Evolutionary conservation across 2,329 filamentous ascomycete genomes (phyloP), one percentile per base, ranked within the genome.

Genomic region (Diaporthe citriasiana): DNA sequence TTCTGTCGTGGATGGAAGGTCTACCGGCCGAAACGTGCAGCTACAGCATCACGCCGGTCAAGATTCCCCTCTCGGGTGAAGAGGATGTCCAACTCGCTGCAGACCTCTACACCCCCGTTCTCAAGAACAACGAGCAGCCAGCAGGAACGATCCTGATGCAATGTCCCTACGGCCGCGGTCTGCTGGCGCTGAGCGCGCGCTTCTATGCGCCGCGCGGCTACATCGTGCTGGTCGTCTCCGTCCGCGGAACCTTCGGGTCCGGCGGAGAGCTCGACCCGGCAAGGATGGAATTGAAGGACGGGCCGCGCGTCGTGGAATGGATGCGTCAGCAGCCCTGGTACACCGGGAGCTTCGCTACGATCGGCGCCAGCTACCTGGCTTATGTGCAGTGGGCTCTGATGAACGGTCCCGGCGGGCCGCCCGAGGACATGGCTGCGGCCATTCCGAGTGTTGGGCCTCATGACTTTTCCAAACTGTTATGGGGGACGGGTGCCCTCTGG

Each of bases 311-410:
- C 33, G 75, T 78, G 30, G 40, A 7, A 6, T 78, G 77, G 77
- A 78, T 77, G 77, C 75, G 77, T 19, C 47, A 47, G 22, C 77
- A 78, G 71, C 33, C 65, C 1, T 78, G 77, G 77, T 78, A 78
- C 63, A 75, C 77, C 0, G 77, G 77, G 30, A 68, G 47, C 25
- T 78, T 78, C 33, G 77, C 68, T n/a, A 78, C 76, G 1, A 15
- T 77, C 0, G 77, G 77, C 15, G 55, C 68, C 35, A 76, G 73
- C 45, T 78, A 77, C 60, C 65, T 78, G 38, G 74, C 75, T 2
- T 78, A 76, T 56, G 66, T 73, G 33, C 77, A 78, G 69, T 78
- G 77, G 77, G 70, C 76, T 3, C 50, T 78, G 38, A 69, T 78
- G 68, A 56, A n/a, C 0, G 74, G 51, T 0, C 53, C 71, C 19